Conservation (phyloP, 306 rosid genomes). For the Potentilla sterilis region DNA sequence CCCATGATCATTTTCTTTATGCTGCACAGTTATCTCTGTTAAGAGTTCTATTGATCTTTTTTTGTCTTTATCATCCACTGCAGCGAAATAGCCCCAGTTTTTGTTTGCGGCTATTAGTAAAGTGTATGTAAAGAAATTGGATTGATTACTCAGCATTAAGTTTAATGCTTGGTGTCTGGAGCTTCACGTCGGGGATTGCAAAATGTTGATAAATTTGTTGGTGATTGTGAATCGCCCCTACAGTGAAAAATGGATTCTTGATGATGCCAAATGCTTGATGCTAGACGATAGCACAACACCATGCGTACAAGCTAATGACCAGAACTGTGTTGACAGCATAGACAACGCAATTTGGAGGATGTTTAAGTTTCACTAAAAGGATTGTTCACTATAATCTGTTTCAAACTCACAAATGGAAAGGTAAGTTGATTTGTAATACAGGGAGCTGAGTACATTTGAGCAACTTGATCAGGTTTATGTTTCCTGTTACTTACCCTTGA, state of each 20-base stretch:
- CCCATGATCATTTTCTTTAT: constrained; percentile 4
- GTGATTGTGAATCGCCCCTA: constrained; percentile 35
- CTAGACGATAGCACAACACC: constrained; percentile 34
- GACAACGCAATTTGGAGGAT: constrained; percentile 55
- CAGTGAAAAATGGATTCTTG: constrained; percentile 48
- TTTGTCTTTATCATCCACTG: constrained; percentile 15
- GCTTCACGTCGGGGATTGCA: constrained; percentile 39
- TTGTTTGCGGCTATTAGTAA: constrained; percentile 26
- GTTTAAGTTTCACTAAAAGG: constrained; percentile 48
- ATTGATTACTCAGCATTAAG: constrained; percentile 21
- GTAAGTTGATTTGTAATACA: constrained; percentile 37
- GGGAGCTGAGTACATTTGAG: constrained; percentile 10
- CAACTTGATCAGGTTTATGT: background rate
- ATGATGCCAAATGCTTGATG: constrained; percentile 42
- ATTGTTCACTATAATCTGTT: constrained; percentile 39
- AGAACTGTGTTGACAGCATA: constrained; percentile 52
- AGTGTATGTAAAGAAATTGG: constrained; percentile 33
- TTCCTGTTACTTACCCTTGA: constrained; percentile 8
- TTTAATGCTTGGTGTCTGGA: constrained; percentile 40
- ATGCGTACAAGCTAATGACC: constrained; percentile 43
- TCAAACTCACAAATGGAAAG: constrained; percentile 63
- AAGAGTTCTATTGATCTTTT: background rate
- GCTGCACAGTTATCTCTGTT: background rate
- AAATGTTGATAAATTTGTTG: constrained; percentile 45
- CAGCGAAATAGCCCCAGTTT: constrained; percentile 40